Conservation (phyloP, 2,329 filamentous ascomycete species). For the Colletotrichum cordylinicola region DNA sequence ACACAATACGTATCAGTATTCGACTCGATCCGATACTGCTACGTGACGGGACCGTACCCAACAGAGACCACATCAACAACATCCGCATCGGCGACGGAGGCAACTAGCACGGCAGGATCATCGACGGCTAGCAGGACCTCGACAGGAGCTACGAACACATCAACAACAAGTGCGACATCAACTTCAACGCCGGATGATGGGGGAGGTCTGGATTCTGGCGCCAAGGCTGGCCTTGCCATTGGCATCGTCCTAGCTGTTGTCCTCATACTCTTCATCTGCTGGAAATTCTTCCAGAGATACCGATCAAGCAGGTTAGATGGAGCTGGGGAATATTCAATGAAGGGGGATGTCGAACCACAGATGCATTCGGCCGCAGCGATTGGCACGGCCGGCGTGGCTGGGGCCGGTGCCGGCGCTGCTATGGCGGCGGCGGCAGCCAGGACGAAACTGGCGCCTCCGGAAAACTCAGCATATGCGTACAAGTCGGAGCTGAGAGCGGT, state of each 20-base stretch:
- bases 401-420: not conserved
- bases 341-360: not conserved
- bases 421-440: not conserved
- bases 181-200: not conserved
- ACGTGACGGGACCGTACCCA: slow-evolving; percentile 2
- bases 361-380: not conserved
- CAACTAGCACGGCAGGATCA: not conserved
- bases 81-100: not conserved
- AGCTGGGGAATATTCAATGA: not conserved
- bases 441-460: not conserved
- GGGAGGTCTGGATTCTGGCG: not conserved
- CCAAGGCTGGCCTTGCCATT: slow-evolving; percentile 16
- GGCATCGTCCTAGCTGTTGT: not conserved
- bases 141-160: not conserved
- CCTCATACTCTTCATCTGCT: not conserved
- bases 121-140: not conserved
- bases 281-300: slow-evolving; percentile 1
- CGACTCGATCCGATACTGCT: slow-evolving; percentile 6
- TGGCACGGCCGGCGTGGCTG: not conserved
- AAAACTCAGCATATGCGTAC: not conserved
- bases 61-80: not conserved
- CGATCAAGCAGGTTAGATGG: not conserved
- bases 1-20: slow-evolving; percentile 3
- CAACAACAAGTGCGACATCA: not conserved
- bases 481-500: slow-evolving; percentile 14